phyloP scores from a whole-genome alignment of 1,284 basidiomycete species.

The Grifola frondosa region DNA sequence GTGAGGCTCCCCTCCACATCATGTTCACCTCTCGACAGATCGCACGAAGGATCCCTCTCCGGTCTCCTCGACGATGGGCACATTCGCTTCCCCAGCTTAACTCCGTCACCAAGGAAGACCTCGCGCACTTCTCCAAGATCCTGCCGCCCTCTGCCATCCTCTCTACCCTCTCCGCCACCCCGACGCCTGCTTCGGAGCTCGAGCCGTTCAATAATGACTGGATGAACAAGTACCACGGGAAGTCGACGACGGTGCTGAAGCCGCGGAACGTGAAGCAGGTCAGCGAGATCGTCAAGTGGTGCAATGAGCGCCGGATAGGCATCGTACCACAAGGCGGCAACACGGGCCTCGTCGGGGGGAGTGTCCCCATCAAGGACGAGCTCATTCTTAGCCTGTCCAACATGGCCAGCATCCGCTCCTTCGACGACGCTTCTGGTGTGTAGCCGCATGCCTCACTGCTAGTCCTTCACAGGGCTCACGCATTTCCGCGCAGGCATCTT shows the following conservation, averaged over 20 bases:
- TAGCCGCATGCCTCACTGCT: constrained; percentile 13
- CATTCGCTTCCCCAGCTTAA: constrained; percentile 32
- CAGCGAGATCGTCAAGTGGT: constrained; percentile 84
- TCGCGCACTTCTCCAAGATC: constrained; percentile 62
- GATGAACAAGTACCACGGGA: constrained; percentile 95
- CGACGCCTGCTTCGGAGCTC: constrained; percentile 64
- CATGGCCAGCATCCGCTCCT: constrained; percentile 85
- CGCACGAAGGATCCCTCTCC: constrained; percentile 14
- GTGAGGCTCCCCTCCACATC: constrained; percentile 3
- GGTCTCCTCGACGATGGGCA: constrained; percentile 21
- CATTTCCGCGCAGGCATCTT: constrained; percentile 52
- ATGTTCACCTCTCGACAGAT: constrained; percentile 25
- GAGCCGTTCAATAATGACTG: constrained; percentile 89
- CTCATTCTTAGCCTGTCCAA: constrained; percentile 83
- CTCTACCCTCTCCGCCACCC: constrained; percentile 57
- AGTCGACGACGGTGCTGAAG: constrained; percentile 82
- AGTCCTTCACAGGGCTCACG: constrained; percentile 13
- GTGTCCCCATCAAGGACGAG: constrained; percentile 90
- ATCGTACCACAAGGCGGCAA: constrained; percentile 98
- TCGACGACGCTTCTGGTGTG: constrained; percentile 88
- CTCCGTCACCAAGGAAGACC: constrained; percentile 53
- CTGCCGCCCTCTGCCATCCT: constrained; percentile 61
- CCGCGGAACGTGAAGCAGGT: constrained; percentile 90
- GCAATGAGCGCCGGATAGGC: constrained; percentile 75
- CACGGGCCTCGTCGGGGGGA: constrained; percentile 97